Percentiles rank a stretch among this genome's conserved stretches.
Conservation (phyloP, 129 eudicot species). For the Scalesia atractyloides region DNA sequence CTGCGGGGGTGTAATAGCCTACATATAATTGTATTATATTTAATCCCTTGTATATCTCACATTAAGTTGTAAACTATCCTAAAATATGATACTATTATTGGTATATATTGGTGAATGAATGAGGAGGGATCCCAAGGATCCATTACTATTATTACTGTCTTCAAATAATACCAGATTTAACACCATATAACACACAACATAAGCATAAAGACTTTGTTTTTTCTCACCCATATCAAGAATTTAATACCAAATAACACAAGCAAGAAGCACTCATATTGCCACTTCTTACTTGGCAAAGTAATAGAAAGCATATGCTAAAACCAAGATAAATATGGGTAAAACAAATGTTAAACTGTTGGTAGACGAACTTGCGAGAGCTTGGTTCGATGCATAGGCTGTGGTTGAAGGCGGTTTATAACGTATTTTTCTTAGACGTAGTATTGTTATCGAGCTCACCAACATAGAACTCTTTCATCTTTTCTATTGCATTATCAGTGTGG, state of each 20-base stretch:
- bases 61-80: too few species aligned
- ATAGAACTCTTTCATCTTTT: constrained; percentile 51
- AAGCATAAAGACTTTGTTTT: background rate
- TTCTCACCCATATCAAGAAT: background rate
- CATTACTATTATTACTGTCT: too few species aligned
- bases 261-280: background rate
- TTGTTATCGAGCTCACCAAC: constrained; percentile 62
- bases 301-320: constrained; percentile 54
- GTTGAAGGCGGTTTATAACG: constrained; percentile 21
- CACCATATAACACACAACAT: constrained; percentile 3
- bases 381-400: constrained; percentile 24
- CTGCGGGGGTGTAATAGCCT: too few species aligned
- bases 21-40: too few species aligned
- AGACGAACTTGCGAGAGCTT: constrained; percentile 37
- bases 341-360: constrained; percentile 42
- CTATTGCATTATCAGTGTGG: constrained; percentile 57
- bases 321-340: constrained; percentile 57
- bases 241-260: background rate
- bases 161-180: background rate
- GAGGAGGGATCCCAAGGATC: too few species aligned
- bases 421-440: constrained; percentile 38
- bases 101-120: too few species aligned
- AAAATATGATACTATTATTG: too few species aligned
- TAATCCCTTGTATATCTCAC: too few species aligned
- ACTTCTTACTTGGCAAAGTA: constrained; percentile 37